Base-by-base conservation (phyloP, 805 yeast genomes). In the Tanozyma kutaoensis region DNA sequence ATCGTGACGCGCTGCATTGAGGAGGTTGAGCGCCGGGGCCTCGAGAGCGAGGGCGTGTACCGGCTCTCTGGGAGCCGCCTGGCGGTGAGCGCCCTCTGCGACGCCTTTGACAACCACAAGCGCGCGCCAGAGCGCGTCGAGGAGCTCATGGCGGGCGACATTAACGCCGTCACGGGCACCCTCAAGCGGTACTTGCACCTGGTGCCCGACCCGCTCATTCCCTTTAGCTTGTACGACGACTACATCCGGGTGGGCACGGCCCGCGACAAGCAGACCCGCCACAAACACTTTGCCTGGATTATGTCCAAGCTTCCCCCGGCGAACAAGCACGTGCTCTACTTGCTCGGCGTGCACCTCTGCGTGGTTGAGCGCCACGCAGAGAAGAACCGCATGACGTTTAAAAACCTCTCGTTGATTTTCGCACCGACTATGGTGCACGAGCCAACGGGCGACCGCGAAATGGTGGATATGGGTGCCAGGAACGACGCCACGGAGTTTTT, bases 351-450 rank as follows among this genome's bases (percentile, higher is more conserved):
- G 24, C 98, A 91, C 57, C 58, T 91, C 37, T 52, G 61, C 24
- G 51, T 57, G 29, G 76, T 91, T 18, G 69, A 72, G 22, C 48
- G 56, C 15, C 59, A 63, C 45, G 60, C 70, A 24, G 50, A 49
- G 9, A 45, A 52, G 24, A 91, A 86, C 46, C 65, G 86, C 48
- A 91, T 91, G 98, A 80, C 69, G 23, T 59, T 68, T 39, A 74
- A 74, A 49, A 85, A 91, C 42, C 53, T 91, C 28, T 76, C 95
- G 0, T 82, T 91, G 24, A 95, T 88, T 6, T 91, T 91, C 61
- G 94, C 95, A 2, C 97, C 98, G 3, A 84, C 95, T 6, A 54
- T 91, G 24, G 76, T 85, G 0, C 65, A 94, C 25, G 94, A 84
- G 41, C 55, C 64, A 32, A 65, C 72, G 22, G 86, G 93, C 6